Conservation (phyloP, 163 green algal species). For the Scenedesmus sp. region DNA sequence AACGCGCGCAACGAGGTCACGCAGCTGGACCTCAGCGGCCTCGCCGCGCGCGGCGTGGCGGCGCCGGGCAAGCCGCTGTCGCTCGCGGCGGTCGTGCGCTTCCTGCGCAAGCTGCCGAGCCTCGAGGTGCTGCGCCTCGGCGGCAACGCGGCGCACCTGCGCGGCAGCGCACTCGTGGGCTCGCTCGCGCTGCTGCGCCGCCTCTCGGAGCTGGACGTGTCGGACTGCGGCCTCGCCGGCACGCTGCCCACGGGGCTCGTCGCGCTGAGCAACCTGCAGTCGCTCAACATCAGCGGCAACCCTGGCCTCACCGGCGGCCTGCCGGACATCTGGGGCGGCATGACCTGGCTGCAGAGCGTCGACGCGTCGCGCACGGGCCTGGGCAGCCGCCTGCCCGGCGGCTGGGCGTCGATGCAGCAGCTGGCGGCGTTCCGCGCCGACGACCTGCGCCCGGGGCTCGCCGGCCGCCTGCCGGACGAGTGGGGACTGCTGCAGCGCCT, state of each 20-base stretch:
- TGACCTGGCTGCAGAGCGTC: background rate
- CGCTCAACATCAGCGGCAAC: background rate
- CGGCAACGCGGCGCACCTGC: background rate
- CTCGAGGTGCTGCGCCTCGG: background rate
- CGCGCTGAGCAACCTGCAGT: background rate
- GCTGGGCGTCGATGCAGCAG: background rate
- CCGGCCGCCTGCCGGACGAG: background rate
- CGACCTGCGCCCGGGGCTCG: background rate
- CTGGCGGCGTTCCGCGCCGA: background rate
- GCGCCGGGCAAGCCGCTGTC: background rate
- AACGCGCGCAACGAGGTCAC: background rate
- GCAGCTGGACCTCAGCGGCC: background rate
- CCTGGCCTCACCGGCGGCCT: background rate
- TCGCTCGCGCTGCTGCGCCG: no score
- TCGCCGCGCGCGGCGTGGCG: background rate
- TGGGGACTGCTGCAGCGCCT: slow-evolving; percentile 1
- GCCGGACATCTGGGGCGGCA: background rate
- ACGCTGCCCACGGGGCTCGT: background rate
- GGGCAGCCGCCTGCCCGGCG: background rate
- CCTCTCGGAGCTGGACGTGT: background rate
- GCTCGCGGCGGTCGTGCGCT: no score
- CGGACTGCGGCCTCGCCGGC: background rate
- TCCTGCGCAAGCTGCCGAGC: no score
- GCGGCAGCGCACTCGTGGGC: no score
- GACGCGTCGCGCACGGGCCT: background rate